Evolutionary conservation across 495 filamentous ascomycete genomes (phyloP).

Genomic region (Tuber borchii): DNA sequence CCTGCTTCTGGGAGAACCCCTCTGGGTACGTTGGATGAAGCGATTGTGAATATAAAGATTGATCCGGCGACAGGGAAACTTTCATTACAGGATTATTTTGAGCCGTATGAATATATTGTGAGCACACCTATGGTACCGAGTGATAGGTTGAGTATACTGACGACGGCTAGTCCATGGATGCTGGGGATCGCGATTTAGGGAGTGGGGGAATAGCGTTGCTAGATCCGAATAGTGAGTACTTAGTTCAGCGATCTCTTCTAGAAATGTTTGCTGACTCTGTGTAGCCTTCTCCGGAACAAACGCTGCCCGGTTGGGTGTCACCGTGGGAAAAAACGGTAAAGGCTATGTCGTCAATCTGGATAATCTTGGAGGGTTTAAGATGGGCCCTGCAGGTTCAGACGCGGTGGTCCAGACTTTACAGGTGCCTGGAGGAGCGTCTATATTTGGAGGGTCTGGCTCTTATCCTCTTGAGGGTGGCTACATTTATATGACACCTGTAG

Average conservation of each 20-base stretch:
- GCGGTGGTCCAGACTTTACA: conserved; percentile 47
- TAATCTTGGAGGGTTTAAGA: conserved; percentile 50
- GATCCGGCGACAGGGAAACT: conserved; percentile 41
- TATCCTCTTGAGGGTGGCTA: conserved; percentile 50
- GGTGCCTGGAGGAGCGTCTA: conserved; percentile 39
- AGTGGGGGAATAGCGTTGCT: conserved; percentile 45
- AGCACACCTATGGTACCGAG: conserved; percentile 42
- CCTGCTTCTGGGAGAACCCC: conserved; percentile 43
- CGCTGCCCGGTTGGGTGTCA: conserved; percentile 44
- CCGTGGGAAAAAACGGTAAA: conserved; percentile 48
- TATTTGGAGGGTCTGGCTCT: conserved; percentile 48
- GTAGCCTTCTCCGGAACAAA: conserved; percentile 44
- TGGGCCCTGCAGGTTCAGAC: conserved; percentile 45
- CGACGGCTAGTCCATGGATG: conserved; percentile 45
- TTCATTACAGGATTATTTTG: conserved; percentile 45
- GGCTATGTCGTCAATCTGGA: conserved; percentile 48
- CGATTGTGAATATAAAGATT: conserved; percentile 42
- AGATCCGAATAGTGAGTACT: conserved; percentile 34
- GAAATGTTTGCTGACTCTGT: neutral
- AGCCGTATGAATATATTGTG: conserved; percentile 45
- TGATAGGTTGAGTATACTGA: conserved; percentile 44
- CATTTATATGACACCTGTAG: conserved; percentile 47
- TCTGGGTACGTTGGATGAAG: conserved; percentile 45
- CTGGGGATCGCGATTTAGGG: conserved; percentile 45
- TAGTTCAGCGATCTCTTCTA: neutral